Percentiles rank a stretch among this genome's conserved stretches.
Evolutionary conservation across 1,139 yeast species (phyloP).

Genomic region (Blastobotrys illinoisensis): DNA sequence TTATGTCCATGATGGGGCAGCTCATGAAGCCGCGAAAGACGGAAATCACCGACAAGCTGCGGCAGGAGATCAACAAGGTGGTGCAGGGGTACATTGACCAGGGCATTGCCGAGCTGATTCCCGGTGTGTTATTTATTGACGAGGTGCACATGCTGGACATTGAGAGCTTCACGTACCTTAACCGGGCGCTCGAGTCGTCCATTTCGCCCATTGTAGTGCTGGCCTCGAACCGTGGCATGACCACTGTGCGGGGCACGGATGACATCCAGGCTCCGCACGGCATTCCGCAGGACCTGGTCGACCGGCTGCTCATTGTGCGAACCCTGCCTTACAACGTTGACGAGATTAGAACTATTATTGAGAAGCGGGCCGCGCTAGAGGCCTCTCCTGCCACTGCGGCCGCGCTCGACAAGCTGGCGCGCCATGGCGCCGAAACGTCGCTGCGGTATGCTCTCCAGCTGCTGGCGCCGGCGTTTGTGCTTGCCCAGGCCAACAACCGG

Average conservation of each 20-base stretch:
- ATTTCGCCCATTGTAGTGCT: slow-evolving; percentile 93
- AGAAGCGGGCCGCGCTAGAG: slow-evolving; percentile 76
- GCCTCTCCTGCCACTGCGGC: slow-evolving; percentile 55
- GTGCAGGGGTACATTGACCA: slow-evolving; percentile 95
- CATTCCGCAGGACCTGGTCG: slow-evolving; percentile 90
- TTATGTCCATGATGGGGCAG: slow-evolving; percentile 98
- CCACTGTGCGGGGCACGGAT: slow-evolving; percentile 87
- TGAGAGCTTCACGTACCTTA: slow-evolving; percentile 90
- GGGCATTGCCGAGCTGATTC: slow-evolving; percentile 96
- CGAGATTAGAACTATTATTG: slow-evolving; percentile 76
- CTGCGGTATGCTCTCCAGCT: slow-evolving; percentile 88
- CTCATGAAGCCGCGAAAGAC: slow-evolving; percentile 92
- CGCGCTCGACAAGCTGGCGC: slow-evolving; percentile 69
- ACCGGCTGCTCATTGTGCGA: slow-evolving; percentile 83
- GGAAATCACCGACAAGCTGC: slow-evolving; percentile 94
- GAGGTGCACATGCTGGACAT: slow-evolving; percentile 97
- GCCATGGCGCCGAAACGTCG: slow-evolving; percentile 67
- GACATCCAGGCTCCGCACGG: slow-evolving; percentile 93
- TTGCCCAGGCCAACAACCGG: slow-evolving; percentile 70
- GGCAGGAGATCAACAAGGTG: slow-evolving; percentile 90
- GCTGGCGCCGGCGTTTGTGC: slow-evolving; percentile 82
- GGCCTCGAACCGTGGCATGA: slow-evolving; percentile 92
- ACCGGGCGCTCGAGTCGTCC: slow-evolving; percentile 84
- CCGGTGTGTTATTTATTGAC: slow-evolving; percentile 95
- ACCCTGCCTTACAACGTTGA: slow-evolving; percentile 81